Evolutionary conservation across 2,329 filamentous ascomycete species (phyloP), one percentile per base, ranked within the genome.

Genomic region (Trichophyton simii): DNA sequence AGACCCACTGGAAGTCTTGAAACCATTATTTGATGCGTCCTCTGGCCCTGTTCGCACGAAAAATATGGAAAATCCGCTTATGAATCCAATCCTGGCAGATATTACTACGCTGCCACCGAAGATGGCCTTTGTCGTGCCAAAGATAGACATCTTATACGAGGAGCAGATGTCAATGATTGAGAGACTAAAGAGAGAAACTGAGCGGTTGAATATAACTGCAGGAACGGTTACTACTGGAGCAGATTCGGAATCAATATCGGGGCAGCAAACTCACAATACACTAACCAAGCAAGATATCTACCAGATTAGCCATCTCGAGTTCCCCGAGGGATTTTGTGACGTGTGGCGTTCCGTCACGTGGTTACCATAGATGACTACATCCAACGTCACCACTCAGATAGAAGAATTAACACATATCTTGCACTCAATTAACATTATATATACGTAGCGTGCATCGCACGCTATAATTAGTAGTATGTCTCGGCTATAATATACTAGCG

Each of bases 21-120:
- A 72, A 25, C 75, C 75, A 0, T 65, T 81, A 7, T 78, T 75
- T 50, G 76, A 80, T 64, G 67, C 76, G 0, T 80, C 80, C 62
- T 72, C 74, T 0, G 73, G 66, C 2, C 68, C 68, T n/a, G 28
- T 34, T 18, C 62, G 57, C 6, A 25, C 58, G 11, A 38, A 67
- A 18, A 66, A 74, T 31, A 58, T 67, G 13, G 59, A 69, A 1
- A 70, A 76, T 42, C 67, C 72, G 31, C 68, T 76, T 15, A 64
- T 79, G 60, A 74, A 72, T 61, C 72, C 75, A 0, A 70, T 70
- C 0, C 58, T 79, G 13, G 72, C 73, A 22, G 64, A 67, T 8
- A 65, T 67, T 31, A 69, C 72, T 41, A 69, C 65, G 0, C 65
- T 79, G 15, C 77, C 77, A 0, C 60, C 67, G 25, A 63, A 73